Conservation (phyloP, 2,329 filamentous ascomycete genomes). For the Aspergillus fumigatus region DNA sequence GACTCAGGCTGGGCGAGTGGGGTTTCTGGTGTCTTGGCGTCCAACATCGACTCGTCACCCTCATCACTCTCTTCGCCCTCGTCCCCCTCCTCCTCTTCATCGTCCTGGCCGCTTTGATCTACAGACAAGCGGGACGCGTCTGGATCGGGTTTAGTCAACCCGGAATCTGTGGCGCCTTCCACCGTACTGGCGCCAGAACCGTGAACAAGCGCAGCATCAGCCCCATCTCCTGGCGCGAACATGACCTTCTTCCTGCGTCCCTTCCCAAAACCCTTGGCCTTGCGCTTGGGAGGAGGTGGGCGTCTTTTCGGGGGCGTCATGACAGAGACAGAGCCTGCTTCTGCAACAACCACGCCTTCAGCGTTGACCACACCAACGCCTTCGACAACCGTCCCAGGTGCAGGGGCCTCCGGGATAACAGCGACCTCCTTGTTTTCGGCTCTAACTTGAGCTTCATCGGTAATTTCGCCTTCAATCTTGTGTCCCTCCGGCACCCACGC, state of each 20-base stretch:
- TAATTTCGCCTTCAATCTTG: constrained; percentile 74
- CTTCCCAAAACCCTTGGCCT: constrained; percentile 72
- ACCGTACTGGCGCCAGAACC: constrained; percentile 38
- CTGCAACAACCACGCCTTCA: constrained; percentile 55
- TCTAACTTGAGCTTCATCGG: constrained; percentile 50
- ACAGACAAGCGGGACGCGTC: constrained; percentile 41
- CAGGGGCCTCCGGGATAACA: constrained; percentile 41
- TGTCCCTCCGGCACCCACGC: constrained; percentile 77
- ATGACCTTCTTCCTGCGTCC: constrained; percentile 71
- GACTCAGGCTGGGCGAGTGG: constrained; percentile 26
- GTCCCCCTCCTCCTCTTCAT: constrained; percentile 45
- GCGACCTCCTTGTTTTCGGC: constrained; percentile 37
- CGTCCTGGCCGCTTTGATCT: constrained; percentile 42
- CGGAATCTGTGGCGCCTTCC: constrained; percentile 21
- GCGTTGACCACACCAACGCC: constrained; percentile 56
- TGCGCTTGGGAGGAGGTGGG: constrained; percentile 73
- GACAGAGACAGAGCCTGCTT: constrained; percentile 41
- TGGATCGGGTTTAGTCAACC: constrained; percentile 40
- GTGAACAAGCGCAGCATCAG: constrained; percentile 31
- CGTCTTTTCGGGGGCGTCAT: constrained; percentile 55
- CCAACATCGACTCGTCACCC: constrained; percentile 46
- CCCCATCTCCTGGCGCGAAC: constrained; percentile 46
- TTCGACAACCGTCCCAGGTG: constrained; percentile 57
- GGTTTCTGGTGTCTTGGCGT: constrained; percentile 43
- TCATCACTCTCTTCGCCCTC: constrained; percentile 48